Percentiles rank a stretch among this genome's conserved stretches.
These are phyloP conservation scores for Phytopythium litorale DNA, from an alignment of 352 stramenopile genomes.

Conservation along the genomic window DNA sequence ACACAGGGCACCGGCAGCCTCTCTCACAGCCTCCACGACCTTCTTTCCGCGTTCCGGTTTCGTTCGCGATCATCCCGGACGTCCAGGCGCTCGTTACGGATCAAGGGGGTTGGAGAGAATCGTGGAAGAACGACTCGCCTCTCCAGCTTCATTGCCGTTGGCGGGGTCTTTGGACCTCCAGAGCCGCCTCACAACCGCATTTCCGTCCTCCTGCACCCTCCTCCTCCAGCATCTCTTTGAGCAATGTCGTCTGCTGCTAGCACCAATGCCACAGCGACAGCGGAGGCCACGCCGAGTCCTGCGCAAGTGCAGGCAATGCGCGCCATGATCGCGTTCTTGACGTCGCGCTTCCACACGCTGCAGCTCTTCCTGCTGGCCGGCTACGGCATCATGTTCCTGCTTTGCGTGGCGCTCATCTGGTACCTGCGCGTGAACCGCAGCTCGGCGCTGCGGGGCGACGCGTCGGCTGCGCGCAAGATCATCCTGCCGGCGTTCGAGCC, in stretches of 20 bases:
- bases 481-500: conserved; percentile 61
- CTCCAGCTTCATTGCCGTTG: not conserved
- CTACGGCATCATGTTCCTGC: conserved; percentile 56
- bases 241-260: not conserved
- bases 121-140: not conserved
- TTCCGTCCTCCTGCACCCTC: not conserved
- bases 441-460: conserved; percentile 38
- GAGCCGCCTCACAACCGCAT: not conserved
- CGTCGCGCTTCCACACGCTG: conserved; percentile 38
- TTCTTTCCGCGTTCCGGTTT: not conserved
- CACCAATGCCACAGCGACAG: not conserved
- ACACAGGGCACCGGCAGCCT: not conserved
- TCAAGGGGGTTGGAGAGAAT: not conserved
- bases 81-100: not conserved
- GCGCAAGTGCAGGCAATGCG: conserved; percentile 24
- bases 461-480: conserved; percentile 45
- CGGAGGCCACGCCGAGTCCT: conserved; percentile 23
- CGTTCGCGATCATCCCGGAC: not conserved
- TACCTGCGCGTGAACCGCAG: conserved; percentile 49
- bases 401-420: conserved; percentile 36
- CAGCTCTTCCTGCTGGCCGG: conserved; percentile 51
- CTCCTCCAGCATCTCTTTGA: not conserved
- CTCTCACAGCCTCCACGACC: not conserved
- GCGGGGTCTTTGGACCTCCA: not conserved
- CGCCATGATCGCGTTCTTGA: conserved; percentile 31